Evolutionary conservation across 345 rosid genomes (phyloP), one percentile per base, ranked within the genome.

Genomic region (Cardiospermum halicacabum): DNA sequence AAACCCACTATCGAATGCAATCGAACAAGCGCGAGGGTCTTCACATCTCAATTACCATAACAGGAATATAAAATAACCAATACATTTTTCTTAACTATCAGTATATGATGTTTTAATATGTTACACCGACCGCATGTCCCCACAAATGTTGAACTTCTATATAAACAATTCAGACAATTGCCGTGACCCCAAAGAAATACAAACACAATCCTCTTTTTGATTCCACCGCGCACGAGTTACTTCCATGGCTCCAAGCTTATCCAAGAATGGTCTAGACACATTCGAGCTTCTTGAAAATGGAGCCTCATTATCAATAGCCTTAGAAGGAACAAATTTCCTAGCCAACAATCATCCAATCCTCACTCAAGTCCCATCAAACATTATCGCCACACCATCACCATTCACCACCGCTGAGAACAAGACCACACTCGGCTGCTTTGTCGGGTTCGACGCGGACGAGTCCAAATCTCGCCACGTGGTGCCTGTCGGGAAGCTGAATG

Each of bases 161-260:
- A 67, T 45, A 57, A 30, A 58, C 19, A 31, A 57, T 25, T 24
- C 25, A 19, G 8, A 19, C 24, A 56, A n/a, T 32, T 25, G 36
- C 37, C 22, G 28, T 54, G 0, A 30, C 22, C 51, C 50, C 34
- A 53, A 25, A 66, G 13, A 12, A 40, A 31, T 31, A 60, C 48
- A 3, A 30, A 43, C 42, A 15, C 39, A 16, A 15, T 1, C 16
- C 49, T 42, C 32, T 60, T 19, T 7, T 30, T 40, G 11, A 34
- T 0, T 15, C 34, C 8, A 8, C 26, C 2, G 37, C 53, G 26
- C 4, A 8, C 19, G 24, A 43, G 25, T 16, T 9, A 10, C 18
- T 43, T n/a, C 58, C 48, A 72, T 74, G 72, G 77, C 68, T 53
- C 74, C 77, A 12, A 69, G 75, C 64, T 53, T 75, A 24, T 69